Conservation (phyloP, 345 rosid species). For the Boechera stricta region DNA sequence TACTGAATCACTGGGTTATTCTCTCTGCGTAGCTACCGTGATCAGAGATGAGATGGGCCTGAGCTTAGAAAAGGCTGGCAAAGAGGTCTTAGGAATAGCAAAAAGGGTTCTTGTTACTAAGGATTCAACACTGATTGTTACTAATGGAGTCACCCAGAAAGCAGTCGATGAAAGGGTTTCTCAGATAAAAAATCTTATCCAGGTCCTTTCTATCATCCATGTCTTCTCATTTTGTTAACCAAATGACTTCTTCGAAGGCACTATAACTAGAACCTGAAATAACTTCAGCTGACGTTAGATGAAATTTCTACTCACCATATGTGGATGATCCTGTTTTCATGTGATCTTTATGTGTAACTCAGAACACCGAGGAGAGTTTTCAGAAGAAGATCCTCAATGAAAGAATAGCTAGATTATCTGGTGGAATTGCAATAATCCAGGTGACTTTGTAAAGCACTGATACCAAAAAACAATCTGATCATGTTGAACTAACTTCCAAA, state of each 20-base stretch:
- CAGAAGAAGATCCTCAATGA: constrained; percentile 83
- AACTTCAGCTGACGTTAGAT: background rate
- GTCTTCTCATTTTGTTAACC: constrained; percentile 8
- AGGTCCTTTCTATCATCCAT: constrained; percentile 53
- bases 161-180: constrained; percentile 81
- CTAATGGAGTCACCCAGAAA: constrained; percentile 66
- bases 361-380: constrained; percentile 74
- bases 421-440: constrained; percentile 87
- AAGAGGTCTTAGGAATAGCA: constrained; percentile 83
- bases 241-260: constrained; percentile 2
- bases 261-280: background rate
- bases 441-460: constrained; percentile 48
- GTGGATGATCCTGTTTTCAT: constrained; percentile 23
- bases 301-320: background rate
- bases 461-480: constrained; percentile 12
- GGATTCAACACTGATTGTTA: constrained; percentile 81
- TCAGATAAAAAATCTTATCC: constrained; percentile 64
- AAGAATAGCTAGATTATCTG: constrained; percentile 85
- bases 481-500: constrained; percentile 31
- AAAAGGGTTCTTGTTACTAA: constrained; percentile 71
- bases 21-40: constrained; percentile 65
- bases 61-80: constrained; percentile 71
- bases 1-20: constrained; percentile 20
- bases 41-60: constrained; percentile 84
- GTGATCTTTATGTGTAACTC: constrained; percentile 34